A percentile compares a stretch with the other conserved stretches of the same genome.
phyloP scores from a whole-genome alignment of 148 eudicot species.

The Rhododendron ferrugineum region DNA sequence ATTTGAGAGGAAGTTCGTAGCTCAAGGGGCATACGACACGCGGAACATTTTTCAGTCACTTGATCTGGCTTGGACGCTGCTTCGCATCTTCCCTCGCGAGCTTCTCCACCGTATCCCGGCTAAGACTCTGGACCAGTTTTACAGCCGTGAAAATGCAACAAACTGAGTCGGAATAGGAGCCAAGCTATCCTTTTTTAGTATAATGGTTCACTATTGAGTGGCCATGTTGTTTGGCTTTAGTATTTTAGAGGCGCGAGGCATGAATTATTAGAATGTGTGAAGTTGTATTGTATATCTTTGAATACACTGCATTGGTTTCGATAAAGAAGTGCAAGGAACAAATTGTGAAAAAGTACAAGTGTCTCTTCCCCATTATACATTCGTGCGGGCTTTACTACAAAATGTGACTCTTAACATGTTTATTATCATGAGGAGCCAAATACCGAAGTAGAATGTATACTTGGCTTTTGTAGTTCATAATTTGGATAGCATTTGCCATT shows the following conservation, averaged over 20 bases:
- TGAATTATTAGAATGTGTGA: neutral
- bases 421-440: neutral
- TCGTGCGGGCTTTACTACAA: too few species aligned
- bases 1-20: conserved; percentile 92
- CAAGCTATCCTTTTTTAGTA: too few species aligned
- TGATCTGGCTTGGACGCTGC: conserved; percentile 95
- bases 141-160: conserved; percentile 72
- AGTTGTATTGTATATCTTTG: neutral
- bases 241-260: neutral
- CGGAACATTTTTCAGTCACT: conserved; percentile 95
- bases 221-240: neutral
- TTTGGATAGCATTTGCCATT: too few species aligned
- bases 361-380: too few species aligned
- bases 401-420: too few species aligned
- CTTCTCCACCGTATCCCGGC: conserved; percentile 99
- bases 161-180: conserved; percentile 25
- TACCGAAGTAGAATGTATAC: neutral
- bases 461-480: too few species aligned
- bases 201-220: neutral
- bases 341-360: too few species aligned
- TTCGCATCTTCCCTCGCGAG: conserved; percentile 94
- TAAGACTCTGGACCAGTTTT: conserved; percentile 83
- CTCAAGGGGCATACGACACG: conserved; percentile 98
- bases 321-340: too few species aligned
- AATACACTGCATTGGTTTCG: too few species aligned